These are phyloP conservation scores for Puccinia coronata DNA, from an alignment of 1,284 basidiomycete genomes.

Conservation along the genomic window DNA sequence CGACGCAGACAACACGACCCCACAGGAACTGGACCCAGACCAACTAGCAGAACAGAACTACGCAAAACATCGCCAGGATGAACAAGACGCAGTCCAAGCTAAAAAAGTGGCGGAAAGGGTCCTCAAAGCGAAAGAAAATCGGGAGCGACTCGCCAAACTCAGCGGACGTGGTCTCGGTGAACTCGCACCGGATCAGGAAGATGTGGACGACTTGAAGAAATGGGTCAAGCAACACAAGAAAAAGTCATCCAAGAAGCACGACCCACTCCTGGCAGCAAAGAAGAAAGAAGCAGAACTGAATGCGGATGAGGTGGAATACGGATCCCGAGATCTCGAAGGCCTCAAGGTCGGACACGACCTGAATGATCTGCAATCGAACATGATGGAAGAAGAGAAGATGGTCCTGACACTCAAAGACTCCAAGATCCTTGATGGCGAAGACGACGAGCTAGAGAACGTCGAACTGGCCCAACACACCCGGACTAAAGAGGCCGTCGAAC, in stretches of 20 bases:
- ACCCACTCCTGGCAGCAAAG: constrained; percentile 61
- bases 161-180: constrained; percentile 87
- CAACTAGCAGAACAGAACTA: constrained; percentile 78
- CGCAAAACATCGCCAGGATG: constrained; percentile 69
- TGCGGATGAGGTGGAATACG: constrained; percentile 67
- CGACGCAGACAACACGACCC: constrained; percentile 63
- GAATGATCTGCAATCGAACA: constrained; percentile 74
- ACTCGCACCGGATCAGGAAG: constrained; percentile 64
- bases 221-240: constrained; percentile 82
- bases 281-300: constrained; percentile 79
- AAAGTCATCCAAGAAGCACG: constrained; percentile 62
- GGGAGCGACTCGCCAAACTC: constrained; percentile 83
- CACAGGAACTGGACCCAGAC: constrained; percentile 55
- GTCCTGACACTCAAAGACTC: constrained; percentile 96
- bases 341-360: constrained; percentile 95
- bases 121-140: constrained; percentile 79
- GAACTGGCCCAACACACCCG: constrained; percentile 63
- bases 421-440: constrained; percentile 83
- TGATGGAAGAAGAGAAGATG: constrained; percentile 63
- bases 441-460: constrained; percentile 45
- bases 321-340: constrained; percentile 73
- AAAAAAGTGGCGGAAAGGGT: constrained; percentile 18
- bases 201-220: constrained; percentile 76
- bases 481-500: constrained; percentile 73
- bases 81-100: constrained; percentile 59